Evolutionary conservation across 768 basidiomycete species (phyloP), one percentile per base, ranked within the genome.

Genomic region (Heimioporus sp.): DNA sequence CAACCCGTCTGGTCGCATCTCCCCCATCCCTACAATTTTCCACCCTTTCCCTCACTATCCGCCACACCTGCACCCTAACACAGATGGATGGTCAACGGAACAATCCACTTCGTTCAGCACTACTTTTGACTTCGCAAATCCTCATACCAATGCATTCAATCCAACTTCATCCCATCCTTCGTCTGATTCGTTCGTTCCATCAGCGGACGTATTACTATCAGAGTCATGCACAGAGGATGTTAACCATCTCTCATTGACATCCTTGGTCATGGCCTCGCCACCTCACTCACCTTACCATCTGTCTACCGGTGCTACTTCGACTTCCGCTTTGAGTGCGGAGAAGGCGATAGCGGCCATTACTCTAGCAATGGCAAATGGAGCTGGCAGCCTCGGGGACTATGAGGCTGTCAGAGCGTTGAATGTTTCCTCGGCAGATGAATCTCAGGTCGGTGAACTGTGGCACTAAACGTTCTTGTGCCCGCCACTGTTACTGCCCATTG

Each of bases 331-430:
- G 40, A 74, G 72, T 34, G 70, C 80, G 17, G 83, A 85, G 57
- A 84, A 82, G 60, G 80, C 80, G 15, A 73, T 85, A 45, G 82
- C 82, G 16, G 81, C 80, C 16, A 73, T 85, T 30, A 74, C 72
- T 31, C 66, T 86, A 3, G 82, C 81, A 16, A 75, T 86, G 70
- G 83, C 84, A 12, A 85, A 79, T 53, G 85, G 83, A 38, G 83
- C 83, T 10, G 82, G 79, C 6, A 76, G 81, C 24, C 62, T 86
- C 36, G 75, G 74, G 47, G 83, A 86, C 59, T 85, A 85, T 50
- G 70, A 72, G 48, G 75, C 78, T 2, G 69, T 81, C 34, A 73
- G 72, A 50, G 67, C 69, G 31, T 57, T 74, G 38, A 70, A 80
- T 42, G 49, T 48, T 49, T 57, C 65, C 19, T 54, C 57, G 19